Conservation (phyloP, 1,284 basidiomycete genomes). For the Farysia itapuensis region DNA sequence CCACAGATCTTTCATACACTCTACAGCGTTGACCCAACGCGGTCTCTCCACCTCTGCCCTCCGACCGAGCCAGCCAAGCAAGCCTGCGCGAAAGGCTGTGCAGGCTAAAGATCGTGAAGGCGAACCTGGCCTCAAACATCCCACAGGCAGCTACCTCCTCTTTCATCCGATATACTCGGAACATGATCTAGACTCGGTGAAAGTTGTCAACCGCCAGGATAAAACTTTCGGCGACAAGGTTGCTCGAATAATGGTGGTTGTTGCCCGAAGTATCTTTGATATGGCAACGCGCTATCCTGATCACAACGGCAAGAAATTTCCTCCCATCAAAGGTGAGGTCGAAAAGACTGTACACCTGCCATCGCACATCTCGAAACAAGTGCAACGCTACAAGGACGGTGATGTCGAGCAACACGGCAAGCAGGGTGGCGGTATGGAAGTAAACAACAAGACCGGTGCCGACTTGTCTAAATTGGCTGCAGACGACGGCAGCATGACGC, state of each 20-base stretch:
- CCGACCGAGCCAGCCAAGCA: background rate
- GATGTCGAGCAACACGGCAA: background rate
- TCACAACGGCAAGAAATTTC: conserved; percentile 33
- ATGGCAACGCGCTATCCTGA: conserved; percentile 46
- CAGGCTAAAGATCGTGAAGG: conserved; percentile 18
- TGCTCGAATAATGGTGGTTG: conserved; percentile 62
- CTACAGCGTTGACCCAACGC: background rate
- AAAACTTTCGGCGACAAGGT: conserved; percentile 73
- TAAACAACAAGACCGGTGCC: conserved; percentile 16
- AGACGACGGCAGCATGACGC: conserved; percentile 25
- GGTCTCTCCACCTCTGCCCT: background rate
- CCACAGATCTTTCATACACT: no score
- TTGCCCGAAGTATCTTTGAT: conserved; percentile 35
- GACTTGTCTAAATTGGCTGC: conserved; percentile 1
- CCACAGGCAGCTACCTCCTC: conserved; percentile 29
- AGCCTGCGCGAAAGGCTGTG: conserved; percentile 4
- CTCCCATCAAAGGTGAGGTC: conserved; percentile 25
- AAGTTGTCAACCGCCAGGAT: conserved; percentile 73
- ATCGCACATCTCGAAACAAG: conserved; percentile 11
- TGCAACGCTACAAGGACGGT: conserved; percentile 14
- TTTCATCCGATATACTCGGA: conserved; percentile 41
- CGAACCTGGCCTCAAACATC: conserved; percentile 12
- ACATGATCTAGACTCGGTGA: conserved; percentile 73
- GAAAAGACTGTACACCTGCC: conserved; percentile 29
- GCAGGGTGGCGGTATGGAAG: background rate